Evolutionary conservation across 163 green algal species (phyloP).

Genomic region (Trebouxiophyceae sp.): DNA sequence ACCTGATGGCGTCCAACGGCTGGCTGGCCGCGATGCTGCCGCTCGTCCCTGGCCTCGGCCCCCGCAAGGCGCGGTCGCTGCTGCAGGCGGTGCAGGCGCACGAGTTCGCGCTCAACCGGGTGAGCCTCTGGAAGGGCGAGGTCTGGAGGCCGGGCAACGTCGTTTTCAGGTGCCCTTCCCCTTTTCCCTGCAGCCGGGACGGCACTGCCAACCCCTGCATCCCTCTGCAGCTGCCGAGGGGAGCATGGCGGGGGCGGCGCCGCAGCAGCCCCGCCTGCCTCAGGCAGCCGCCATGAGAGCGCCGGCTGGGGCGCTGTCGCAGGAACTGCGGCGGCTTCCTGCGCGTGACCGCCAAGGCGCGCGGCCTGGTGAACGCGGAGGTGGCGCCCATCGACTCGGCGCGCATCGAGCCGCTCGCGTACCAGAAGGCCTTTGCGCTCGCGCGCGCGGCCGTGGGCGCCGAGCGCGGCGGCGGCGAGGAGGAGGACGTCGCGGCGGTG

Average conservation of each 20-base stretch:
- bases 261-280: too few species aligned
- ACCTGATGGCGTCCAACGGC: constrained; percentile 50
- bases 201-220: too few species aligned
- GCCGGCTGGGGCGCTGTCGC: too few species aligned
- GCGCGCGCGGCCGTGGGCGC: constrained; percentile 15
- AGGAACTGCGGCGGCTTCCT: constrained; percentile 44
- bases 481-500: constrained; percentile 9
- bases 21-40: constrained; percentile 65
- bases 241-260: too few species aligned
- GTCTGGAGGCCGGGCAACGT: constrained; percentile 25
- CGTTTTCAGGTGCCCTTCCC: constrained; percentile 43
- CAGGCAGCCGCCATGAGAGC: too few species aligned
- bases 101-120: constrained; percentile 33
- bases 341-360: constrained; percentile 23
- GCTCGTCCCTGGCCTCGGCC: constrained; percentile 80
- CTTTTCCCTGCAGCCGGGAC: too few species aligned
- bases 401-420: constrained; percentile 67
- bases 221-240: too few species aligned
- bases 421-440: constrained; percentile 46
- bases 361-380: constrained; percentile 24
- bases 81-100: constrained; percentile 40
- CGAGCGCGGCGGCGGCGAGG: not conserved
- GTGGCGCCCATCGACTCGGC: constrained; percentile 68
- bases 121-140: constrained; percentile 29
- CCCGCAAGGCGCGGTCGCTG: constrained; percentile 69